A percentile compares a stretch with the other conserved stretches of the same genome.
phyloP scores from a whole-genome alignment of 2,329 filamentous ascomycete genomes.

The Aureobasidium mangrovei region DNA sequence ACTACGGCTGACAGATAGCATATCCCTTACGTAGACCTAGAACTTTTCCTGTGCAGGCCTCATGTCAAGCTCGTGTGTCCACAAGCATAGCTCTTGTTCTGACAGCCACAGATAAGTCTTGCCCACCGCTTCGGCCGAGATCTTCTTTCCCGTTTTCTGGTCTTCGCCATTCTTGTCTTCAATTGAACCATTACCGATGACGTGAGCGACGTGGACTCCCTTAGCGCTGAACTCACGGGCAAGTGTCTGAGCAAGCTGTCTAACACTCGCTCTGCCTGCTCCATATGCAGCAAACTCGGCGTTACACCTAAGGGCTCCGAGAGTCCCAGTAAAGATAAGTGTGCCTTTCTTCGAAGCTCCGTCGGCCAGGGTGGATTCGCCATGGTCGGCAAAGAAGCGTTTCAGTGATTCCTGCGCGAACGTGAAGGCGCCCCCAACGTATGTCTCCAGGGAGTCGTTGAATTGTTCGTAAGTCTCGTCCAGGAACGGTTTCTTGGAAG shows the following conservation, averaged over 20 bases:
- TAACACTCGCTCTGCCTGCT: constrained; percentile 42
- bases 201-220: constrained; percentile 51
- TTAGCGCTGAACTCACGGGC: constrained; percentile 49
- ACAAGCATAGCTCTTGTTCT: constrained; percentile 41
- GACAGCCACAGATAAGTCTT: constrained; percentile 47
- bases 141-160: constrained; percentile 44
- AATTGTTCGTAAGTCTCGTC: constrained; percentile 45
- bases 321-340: constrained; percentile 49
- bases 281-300: constrained; percentile 48
- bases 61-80: constrained; percentile 46
- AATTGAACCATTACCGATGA: constrained; percentile 49
- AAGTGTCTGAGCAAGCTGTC: constrained; percentile 48
- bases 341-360: constrained; percentile 47
- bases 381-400: constrained; percentile 45
- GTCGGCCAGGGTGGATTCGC: constrained; percentile 38
- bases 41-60: constrained; percentile 43
- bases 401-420: constrained; percentile 47
- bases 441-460: constrained; percentile 40
- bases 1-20: too few species aligned
- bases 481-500: constrained; percentile 46
- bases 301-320: constrained; percentile 44
- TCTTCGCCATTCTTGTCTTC: constrained; percentile 43
- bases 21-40: constrained; percentile 17
- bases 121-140: constrained; percentile 50
- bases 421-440: constrained; percentile 47